Evolutionary conservation across 495 filamentous ascomycete genomes (phyloP), one percentile per base, ranked within the genome.

Genomic region (Trypethelium eluteriae): DNA sequence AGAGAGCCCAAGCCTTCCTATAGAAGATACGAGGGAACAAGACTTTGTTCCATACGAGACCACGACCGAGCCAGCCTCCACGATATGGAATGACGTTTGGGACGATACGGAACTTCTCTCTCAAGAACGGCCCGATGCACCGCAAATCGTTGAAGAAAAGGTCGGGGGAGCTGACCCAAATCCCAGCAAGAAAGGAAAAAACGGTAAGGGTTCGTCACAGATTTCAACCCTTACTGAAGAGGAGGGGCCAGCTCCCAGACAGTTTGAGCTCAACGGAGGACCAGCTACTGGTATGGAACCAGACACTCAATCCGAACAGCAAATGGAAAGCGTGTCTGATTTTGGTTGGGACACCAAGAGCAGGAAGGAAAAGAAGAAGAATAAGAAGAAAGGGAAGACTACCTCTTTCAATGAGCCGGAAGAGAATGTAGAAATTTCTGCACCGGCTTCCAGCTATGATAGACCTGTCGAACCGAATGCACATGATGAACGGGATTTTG

Each of bases 51-150:
- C 62, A 71, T 69, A 69, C 18, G 53, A 59, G 36, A 59, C 5
- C 36, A 57, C 63, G 25, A 72, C 75, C 59, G 71, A 70, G 41
- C 70, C 70, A 38, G 64, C 69, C 7, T 74, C 76, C 39, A 67
- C 72, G 57, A 67, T 72, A 34, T 68, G 66, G 41, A 70, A 69
- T 59, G 72, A 76, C 50, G 67, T 74, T 38, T 67, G 64, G 38
- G 62, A 63, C n/a, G 69, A 64, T 34, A 72, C 73, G 68, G 75
- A 77, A 32, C 39, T 35, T 2, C 39, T 44, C 12, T 59, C 66
- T 38, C 62, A 59, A 36, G 53, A 59, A 36, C 34, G 53, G 2
- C 3, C 6, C 18, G 53, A 59, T 14, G 53, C 53, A 46, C 35
- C 59, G 44, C 53, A 68, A 59, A 62, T 57, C 11, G 18, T n/a